Evolutionary conservation across 495 filamentous ascomycete species (phyloP).

Genomic region (Lophiotrema nucula): DNA sequence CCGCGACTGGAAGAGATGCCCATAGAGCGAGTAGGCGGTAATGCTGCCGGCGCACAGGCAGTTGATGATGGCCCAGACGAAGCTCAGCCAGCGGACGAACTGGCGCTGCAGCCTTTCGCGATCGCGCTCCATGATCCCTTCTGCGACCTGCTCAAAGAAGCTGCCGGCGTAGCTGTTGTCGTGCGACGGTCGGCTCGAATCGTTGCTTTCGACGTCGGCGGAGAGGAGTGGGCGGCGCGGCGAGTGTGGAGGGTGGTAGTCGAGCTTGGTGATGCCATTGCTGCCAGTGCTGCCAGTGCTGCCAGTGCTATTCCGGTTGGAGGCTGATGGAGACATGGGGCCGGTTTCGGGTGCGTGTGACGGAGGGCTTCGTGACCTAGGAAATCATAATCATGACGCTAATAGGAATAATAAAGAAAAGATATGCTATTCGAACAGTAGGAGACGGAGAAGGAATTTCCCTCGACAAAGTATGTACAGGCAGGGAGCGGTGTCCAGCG

Average conservation of each 20-base stretch:
- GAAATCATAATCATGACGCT: not conserved
- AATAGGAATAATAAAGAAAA: not conserved
- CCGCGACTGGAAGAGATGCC: constrained; percentile 76
- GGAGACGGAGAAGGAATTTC: no score
- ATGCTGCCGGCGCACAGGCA: constrained; percentile 43
- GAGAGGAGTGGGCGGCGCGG: constrained; percentile 46
- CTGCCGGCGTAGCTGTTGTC: constrained; percentile 52
- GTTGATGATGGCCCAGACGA: constrained; percentile 59
- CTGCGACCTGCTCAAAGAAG: constrained; percentile 60
- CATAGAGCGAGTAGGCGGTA: constrained; percentile 81
- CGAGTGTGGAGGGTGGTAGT: constrained; percentile 54
- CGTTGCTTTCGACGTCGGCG: constrained; percentile 37
- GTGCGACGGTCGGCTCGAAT: constrained; percentile 32
- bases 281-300: constrained; percentile 25
- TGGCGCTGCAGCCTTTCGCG: constrained; percentile 52
- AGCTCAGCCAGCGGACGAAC: constrained; percentile 54
- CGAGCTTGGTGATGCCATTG: constrained; percentile 56
- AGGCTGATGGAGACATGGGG: constrained; percentile 23
- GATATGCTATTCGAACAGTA: no score
- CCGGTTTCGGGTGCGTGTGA: constrained; percentile 15
- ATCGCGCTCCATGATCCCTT: constrained; percentile 60
- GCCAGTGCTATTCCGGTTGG: constrained; percentile 25
- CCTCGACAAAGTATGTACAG: no score
- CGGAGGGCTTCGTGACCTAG: not conserved
- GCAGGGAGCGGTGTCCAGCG: no score